A percentile compares a stretch with the other conserved stretches of the same genome.
These are phyloP conservation scores for Meyerozyma guilliermondii DNA, from an alignment of 1,139 yeast genomes.

Conservation along the genomic window DNA sequence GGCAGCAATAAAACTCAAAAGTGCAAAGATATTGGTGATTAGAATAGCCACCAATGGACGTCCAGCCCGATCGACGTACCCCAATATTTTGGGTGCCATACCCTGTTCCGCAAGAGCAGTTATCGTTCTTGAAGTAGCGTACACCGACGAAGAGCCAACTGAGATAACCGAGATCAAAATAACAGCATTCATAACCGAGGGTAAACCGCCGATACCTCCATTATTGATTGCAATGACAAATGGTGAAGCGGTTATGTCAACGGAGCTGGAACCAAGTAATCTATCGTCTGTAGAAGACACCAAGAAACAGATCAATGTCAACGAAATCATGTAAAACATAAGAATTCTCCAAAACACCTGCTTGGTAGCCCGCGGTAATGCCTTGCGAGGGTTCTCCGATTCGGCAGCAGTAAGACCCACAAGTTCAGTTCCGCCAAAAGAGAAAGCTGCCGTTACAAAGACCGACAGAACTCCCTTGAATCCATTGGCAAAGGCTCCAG, in stretches of 20 bases:
- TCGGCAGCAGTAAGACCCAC: constrained; percentile 41
- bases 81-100: constrained; percentile 27
- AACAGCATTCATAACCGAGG: constrained; percentile 69
- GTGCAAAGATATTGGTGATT: constrained; percentile 45
- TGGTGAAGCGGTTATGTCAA: constrained; percentile 48
- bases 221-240: constrained; percentile 53
- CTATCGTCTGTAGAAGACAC: constrained; percentile 29
- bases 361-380: constrained; percentile 38
- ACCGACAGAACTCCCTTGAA: constrained; percentile 45
- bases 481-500: constrained; percentile 33
- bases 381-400: constrained; percentile 32
- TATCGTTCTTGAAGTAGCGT: constrained; percentile 28
- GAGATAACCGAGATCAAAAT: constrained; percentile 61
- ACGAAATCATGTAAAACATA: constrained; percentile 29
- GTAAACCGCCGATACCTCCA: constrained; percentile 56
- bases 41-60: constrained; percentile 29
- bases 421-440: constrained; percentile 48
- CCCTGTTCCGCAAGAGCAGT: constrained; percentile 29
- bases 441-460: constrained; percentile 52
- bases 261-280: constrained; percentile 30
- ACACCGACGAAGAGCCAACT: constrained; percentile 37
- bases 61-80: constrained; percentile 24
- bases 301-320: constrained; percentile 27
- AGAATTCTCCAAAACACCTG: constrained; percentile 34
- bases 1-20: constrained; percentile 71